A percentile compares a stretch with the other conserved stretches of the same genome.
Evolutionary conservation across 208 protist genomes (phyloP).

Genomic region (Blastocrithidia nonstop): DNA sequence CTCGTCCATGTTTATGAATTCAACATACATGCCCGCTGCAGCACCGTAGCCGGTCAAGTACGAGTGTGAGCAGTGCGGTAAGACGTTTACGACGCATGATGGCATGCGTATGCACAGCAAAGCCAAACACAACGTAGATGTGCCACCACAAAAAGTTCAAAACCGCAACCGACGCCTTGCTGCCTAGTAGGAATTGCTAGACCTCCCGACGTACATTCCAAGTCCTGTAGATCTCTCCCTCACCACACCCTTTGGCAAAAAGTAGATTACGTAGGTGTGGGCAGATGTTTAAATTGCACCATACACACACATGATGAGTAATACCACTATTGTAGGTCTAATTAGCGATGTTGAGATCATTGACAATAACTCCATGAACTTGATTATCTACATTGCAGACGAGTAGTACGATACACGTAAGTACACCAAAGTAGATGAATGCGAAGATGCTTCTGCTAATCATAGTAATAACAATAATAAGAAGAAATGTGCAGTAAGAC

Average conservation of each 20-base stretch:
- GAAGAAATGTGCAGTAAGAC: too few species aligned
- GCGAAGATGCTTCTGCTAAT: too few species aligned
- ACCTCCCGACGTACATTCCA: slow-evolving; percentile 73
- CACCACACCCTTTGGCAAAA: slow-evolving; percentile 53
- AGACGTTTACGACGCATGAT: slow-evolving; percentile 35
- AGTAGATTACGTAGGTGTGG: slow-evolving; percentile 17
- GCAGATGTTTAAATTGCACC: slow-evolving; percentile 48
- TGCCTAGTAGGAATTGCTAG: too few species aligned
- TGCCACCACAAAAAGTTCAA: slow-evolving; percentile 13
- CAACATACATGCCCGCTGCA: too few species aligned
- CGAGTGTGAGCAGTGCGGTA: slow-evolving; percentile 40
- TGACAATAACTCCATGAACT: slow-evolving; percentile 12
- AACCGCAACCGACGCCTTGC: slow-evolving; percentile 7
- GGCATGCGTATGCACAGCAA: slow-evolving; percentile 69
- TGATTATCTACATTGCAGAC: slow-evolving; percentile 35
- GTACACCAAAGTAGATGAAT: too few species aligned
- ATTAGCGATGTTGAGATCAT: slow-evolving; percentile 22
- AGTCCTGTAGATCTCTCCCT: slow-evolving; percentile 77
- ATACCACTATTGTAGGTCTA: slow-evolving; percentile 34
- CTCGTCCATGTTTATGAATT: too few species aligned
- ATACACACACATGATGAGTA: slow-evolving; percentile 54
- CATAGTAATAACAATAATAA: too few species aligned
- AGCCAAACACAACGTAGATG: slow-evolving; percentile 50
- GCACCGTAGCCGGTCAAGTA: slow-evolving; percentile 11
- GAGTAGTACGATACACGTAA: too few species aligned